Conservation (phyloP, 2,329 filamentous ascomycete species). For the Hypocreales sp. region DNA sequence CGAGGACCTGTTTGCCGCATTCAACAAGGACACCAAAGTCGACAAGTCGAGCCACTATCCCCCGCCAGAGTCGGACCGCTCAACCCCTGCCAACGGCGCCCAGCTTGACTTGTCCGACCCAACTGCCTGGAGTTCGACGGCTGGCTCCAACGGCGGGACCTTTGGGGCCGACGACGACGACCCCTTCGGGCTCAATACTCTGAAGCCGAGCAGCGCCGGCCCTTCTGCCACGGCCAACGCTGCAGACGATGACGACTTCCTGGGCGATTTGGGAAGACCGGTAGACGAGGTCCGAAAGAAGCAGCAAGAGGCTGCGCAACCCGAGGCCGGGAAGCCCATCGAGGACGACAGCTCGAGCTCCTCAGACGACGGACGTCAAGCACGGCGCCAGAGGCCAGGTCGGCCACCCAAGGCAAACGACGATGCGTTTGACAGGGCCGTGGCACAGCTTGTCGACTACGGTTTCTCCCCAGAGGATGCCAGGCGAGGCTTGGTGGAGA, state of each 20-base stretch:
- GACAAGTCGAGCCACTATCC: conserved; percentile 52
- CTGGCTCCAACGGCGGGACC: conserved; percentile 12
- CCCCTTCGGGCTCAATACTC: conserved; percentile 64
- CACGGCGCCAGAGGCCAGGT: conserved; percentile 8
- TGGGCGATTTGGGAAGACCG: conserved; percentile 48
- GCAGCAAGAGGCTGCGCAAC: conserved; percentile 21
- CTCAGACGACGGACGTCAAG: conserved; percentile 22
- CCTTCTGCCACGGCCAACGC: conserved; percentile 10
- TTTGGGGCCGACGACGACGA: conserved; percentile 63
- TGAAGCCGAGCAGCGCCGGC: conserved; percentile 30
- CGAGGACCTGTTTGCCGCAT: conserved; percentile 52
- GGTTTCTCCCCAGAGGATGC: conserved; percentile 80
- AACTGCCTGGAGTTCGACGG: conserved; percentile 29
- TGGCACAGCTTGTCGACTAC: conserved; percentile 87
- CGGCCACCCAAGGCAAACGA: conserved; percentile 11
- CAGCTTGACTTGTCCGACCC: conserved; percentile 37
- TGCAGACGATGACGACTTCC: conserved; percentile 47
- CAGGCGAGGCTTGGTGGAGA: conserved; percentile 64
- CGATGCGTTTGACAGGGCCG: conserved; percentile 52
- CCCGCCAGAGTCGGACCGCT: conserved; percentile 28
- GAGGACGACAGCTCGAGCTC: conserved; percentile 31
- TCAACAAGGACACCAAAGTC: conserved; percentile 49
- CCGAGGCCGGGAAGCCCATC: conserved; percentile 40
- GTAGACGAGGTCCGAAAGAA: conserved; percentile 46
- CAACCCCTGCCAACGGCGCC: conserved; percentile 26